These are phyloP conservation scores for Pseudozyma sp. DNA, from an alignment of 1,284 basidiomycete species.

Conservation along the genomic window DNA sequence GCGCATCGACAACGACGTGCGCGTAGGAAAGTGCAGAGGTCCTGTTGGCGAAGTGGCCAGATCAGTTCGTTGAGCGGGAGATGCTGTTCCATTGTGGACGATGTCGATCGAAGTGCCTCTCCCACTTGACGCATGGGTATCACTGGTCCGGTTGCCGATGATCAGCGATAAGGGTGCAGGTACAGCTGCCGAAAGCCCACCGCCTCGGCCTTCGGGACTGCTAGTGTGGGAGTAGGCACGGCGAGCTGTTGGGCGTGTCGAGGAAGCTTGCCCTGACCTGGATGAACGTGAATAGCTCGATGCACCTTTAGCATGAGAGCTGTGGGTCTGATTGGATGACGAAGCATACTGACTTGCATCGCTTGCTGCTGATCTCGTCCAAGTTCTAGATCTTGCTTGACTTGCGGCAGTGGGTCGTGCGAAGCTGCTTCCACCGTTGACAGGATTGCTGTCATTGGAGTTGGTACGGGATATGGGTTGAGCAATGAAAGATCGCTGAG, in stretches of 20 bases:
- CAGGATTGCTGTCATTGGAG: conserved; percentile 12
- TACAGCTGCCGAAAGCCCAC: neutral
- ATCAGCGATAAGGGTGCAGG: conserved; percentile 4
- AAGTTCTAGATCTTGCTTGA: conserved; percentile 41
- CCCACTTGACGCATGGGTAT: conserved; percentile 4
- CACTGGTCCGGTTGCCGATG: conserved; percentile 5
- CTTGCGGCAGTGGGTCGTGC: conserved; percentile 55
- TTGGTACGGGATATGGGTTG: conserved; percentile 23
- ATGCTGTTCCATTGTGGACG: conserved; percentile 13
- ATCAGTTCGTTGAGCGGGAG: conserved; percentile 7
- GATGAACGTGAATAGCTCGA: conserved; percentile 6
- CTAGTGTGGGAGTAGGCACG: conserved; percentile 42
- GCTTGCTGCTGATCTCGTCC: conserved; percentile 29
- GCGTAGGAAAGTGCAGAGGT: conserved; percentile 39
- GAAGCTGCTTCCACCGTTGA: conserved; percentile 30
- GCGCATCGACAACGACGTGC: conserved; percentile 39
- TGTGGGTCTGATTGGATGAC: neutral
- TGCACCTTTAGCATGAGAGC: conserved; percentile 13
- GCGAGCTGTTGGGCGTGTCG: conserved; percentile 21
- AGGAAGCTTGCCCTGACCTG: conserved; percentile 14
- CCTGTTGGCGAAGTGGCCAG: conserved; percentile 1
- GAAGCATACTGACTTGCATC: conserved; percentile 18
- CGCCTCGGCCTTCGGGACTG: conserved; percentile 12
- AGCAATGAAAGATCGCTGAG: neutral
- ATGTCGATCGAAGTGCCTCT: conserved; percentile 22